Evolutionary conservation across 176 grass and related monocot genomes (phyloP).

Genomic region (Aegilops bicornis): DNA sequence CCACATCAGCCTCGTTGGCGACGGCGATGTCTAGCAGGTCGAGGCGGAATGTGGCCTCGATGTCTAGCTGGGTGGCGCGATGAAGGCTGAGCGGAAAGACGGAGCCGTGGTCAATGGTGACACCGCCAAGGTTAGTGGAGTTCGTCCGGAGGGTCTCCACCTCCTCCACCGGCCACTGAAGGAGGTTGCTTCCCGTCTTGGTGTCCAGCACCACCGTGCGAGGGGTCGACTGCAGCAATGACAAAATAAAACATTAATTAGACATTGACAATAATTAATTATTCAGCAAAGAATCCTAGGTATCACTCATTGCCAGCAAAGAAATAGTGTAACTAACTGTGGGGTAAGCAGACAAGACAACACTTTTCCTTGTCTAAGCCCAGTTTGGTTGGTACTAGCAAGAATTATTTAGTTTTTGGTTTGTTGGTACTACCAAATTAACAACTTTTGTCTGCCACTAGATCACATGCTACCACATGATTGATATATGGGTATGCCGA

Average conservation of each 20-base stretch:
- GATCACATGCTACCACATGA: constrained; percentile 27
- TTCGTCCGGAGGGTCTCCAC: constrained; percentile 57
- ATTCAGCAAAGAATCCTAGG: background rate
- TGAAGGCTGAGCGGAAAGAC: constrained; percentile 47
- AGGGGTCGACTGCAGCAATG: constrained; percentile 41
- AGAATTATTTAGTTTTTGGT: background rate
- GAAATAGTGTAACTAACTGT: background rate
- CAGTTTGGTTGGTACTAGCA: background rate
- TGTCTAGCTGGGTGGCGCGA: constrained; percentile 80
- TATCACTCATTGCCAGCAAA: background rate
- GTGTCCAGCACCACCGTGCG: constrained; percentile 65
- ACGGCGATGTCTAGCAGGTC: constrained; percentile 31
- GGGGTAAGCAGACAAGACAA: background rate
- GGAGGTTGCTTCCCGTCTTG: constrained; percentile 54
- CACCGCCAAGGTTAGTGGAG: constrained; percentile 37
- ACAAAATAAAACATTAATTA: background rate
- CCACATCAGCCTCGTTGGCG: background rate
- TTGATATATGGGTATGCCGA: background rate
- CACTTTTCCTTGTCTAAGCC: background rate
- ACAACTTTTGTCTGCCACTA: background rate
- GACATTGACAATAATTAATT: background rate
- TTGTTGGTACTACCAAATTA: background rate
- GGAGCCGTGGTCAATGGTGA: constrained; percentile 64
- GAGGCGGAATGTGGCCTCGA: constrained; percentile 66
- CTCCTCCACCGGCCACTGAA: constrained; percentile 60